A percentile compares a stretch with the other conserved stretches of the same genome.
These are phyloP conservation scores for Candida michaelii DNA, from an alignment of 805 yeast genomes.

Conservation along the genomic window DNA sequence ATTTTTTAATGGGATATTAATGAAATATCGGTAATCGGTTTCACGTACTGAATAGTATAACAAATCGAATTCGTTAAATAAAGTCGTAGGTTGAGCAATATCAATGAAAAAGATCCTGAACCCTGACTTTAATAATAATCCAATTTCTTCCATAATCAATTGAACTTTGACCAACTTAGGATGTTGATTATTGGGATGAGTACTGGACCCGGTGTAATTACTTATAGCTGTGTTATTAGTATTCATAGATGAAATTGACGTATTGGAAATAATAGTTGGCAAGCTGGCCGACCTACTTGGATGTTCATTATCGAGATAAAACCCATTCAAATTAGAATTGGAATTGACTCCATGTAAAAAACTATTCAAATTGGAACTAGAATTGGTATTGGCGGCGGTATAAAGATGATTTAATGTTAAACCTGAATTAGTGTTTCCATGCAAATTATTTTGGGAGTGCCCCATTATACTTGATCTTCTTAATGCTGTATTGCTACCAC, in stretches of 20 bases:
- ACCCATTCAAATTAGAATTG: constrained; percentile 1
- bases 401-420: constrained; percentile 5
- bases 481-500: neutral
- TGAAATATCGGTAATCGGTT: constrained; percentile 40
- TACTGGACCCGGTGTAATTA: constrained; percentile 1
- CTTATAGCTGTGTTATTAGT: constrained; percentile 7
- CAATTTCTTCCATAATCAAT: constrained; percentile 56
- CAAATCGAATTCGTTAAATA: constrained; percentile 44
- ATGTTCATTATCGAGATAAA: constrained; percentile 5
- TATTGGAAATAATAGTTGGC: constrained; percentile 8
- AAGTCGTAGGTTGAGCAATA: constrained; percentile 38
- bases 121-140: constrained; percentile 53
- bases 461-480: constrained; percentile 1
- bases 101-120: constrained; percentile 48
- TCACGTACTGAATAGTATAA: constrained; percentile 42
- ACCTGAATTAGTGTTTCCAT: neutral
- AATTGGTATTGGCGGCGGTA: neutral
- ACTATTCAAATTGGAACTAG: constrained; percentile 2
- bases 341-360: constrained; percentile 1
- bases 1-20: constrained; percentile 47
- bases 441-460: constrained; percentile 2
- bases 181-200: constrained; percentile 10
- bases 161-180: constrained; percentile 28
- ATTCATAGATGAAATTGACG: constrained; percentile 7
- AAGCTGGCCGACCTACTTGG: constrained; percentile 7